phyloP scores from a whole-genome alignment of 2,329 filamentous ascomycete species.

The Aspergillus niger region DNA sequence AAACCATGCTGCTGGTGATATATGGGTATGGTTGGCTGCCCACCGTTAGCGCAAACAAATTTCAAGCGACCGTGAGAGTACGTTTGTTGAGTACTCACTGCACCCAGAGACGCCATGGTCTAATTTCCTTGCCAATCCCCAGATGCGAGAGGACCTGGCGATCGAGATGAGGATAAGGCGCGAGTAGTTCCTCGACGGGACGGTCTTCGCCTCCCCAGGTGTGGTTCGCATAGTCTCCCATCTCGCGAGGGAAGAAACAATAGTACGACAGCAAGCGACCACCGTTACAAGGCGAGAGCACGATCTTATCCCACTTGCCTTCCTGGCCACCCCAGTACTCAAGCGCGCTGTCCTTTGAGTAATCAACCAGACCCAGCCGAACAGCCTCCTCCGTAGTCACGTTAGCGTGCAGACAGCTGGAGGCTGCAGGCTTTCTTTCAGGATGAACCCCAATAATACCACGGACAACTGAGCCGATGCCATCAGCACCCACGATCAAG shows the following conservation, averaged over 20 bases:
- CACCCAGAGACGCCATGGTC: conserved; percentile 67
- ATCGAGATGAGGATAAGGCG: conserved; percentile 63
- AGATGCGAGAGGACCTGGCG: conserved; percentile 59
- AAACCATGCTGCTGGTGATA: conserved; percentile 54
- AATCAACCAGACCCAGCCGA: conserved; percentile 63
- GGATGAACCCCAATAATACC: conserved; percentile 64
- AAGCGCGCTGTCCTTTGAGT: conserved; percentile 61
- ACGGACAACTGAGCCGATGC: conserved; percentile 67
- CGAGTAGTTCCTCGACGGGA: conserved; percentile 61
- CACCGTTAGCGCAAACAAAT: neutral
- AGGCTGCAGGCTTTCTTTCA: conserved; percentile 60
- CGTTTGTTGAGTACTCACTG: conserved; percentile 40
- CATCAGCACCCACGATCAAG: conserved; percentile 65
- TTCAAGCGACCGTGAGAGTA: neutral
- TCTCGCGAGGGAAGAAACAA: conserved; percentile 66
- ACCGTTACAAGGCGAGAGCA: conserved; percentile 68
- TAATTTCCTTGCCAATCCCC: conserved; percentile 62
- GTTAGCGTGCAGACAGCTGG: conserved; percentile 66
- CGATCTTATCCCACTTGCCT: conserved; percentile 69
- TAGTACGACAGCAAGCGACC: conserved; percentile 68
- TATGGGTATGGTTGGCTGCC: conserved; percentile 58
- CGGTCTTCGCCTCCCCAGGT: conserved; percentile 58
- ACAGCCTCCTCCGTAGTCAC: conserved; percentile 63
- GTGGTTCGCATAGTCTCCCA: conserved; percentile 63
- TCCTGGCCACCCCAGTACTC: conserved; percentile 69